Evolutionary conservation across 768 basidiomycete species (phyloP).

Genomic region (Dioszegia crocea): DNA sequence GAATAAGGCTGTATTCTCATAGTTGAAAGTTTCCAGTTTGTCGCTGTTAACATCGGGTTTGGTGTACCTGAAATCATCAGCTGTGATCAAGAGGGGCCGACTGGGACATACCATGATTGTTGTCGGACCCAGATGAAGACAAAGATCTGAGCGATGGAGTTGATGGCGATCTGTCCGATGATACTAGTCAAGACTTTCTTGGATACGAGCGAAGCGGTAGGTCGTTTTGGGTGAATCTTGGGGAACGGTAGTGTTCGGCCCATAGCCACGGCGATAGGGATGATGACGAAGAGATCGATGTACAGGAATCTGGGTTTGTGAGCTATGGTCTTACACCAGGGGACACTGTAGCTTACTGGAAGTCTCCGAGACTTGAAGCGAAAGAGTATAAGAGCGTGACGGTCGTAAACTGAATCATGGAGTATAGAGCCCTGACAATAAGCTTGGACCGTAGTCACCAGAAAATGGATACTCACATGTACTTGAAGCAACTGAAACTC

Average conservation of each 20-base stretch:
- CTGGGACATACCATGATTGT: constrained; percentile 68
- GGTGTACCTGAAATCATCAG: constrained; percentile 62
- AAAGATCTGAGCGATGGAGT: constrained; percentile 75
- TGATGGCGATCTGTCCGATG: constrained; percentile 84
- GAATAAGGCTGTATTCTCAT: constrained; percentile 88
- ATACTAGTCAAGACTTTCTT: constrained; percentile 91
- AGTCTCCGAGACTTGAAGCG: constrained; percentile 91
- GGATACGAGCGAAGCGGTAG: constrained; percentile 91
- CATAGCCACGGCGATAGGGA: constrained; percentile 95
- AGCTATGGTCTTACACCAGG: not conserved
- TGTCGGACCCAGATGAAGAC: constrained; percentile 81
- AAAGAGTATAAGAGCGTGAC: constrained; percentile 93
- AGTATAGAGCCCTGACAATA: constrained; percentile 80
- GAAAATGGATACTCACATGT: constrained; percentile 65
- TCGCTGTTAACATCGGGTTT: constrained; percentile 63
- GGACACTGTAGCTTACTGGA: constrained; percentile 60
- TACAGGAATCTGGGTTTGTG: constrained; percentile 64
- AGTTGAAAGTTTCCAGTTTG: constrained; percentile 77
- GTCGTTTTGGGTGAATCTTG: constrained; percentile 78
- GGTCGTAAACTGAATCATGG: constrained; percentile 97
- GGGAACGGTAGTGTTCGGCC: constrained; percentile 87
- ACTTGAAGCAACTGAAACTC: constrained; percentile 99
- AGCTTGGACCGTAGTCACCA: not conserved
- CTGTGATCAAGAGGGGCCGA: not conserved
- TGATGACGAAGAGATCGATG: constrained; percentile 96